phyloP scores from a whole-genome alignment of 306 rosid genomes.

The Pachyrhizus erosus region DNA sequence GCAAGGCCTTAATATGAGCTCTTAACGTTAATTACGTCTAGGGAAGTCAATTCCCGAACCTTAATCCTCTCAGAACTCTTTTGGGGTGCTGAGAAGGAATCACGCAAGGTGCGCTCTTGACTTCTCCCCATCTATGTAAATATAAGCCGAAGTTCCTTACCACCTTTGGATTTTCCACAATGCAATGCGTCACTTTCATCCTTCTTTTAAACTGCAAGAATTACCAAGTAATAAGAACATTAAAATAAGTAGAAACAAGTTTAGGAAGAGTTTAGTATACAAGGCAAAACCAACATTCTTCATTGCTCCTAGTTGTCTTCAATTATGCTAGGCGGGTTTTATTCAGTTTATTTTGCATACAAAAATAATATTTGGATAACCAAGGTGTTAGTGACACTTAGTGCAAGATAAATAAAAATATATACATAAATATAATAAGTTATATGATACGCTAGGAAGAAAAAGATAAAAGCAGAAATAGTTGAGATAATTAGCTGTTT shows the following conservation, averaged over 20 bases:
- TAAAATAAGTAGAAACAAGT: neutral
- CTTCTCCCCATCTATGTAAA: slow-evolving; percentile 61
- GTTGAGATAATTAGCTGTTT: too few species aligned
- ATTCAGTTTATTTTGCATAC: too few species aligned
- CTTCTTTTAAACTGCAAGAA: slow-evolving; percentile 47
- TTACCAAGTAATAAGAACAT: neutral
- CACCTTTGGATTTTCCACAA: slow-evolving; percentile 35
- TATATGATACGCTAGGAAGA: too few species aligned
- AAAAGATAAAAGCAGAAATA: too few species aligned
- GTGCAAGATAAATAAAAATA: too few species aligned
- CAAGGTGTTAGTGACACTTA: neutral
- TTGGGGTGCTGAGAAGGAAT: slow-evolving; percentile 49
- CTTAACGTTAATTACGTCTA: slow-evolving; percentile 35
- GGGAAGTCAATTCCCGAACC: slow-evolving; percentile 99
- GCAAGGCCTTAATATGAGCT: slow-evolving; percentile 45
- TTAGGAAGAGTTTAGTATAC: too few species aligned
- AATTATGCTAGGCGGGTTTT: too few species aligned
- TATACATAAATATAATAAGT: too few species aligned
- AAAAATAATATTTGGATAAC: too few species aligned
- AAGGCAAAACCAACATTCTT: neutral
- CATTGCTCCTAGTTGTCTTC: neutral
- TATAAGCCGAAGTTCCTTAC: slow-evolving; percentile 52
- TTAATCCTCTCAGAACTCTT: slow-evolving; percentile 52
- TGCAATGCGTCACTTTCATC: slow-evolving; percentile 22
- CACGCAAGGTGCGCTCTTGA: slow-evolving; percentile 99